Percentiles rank a stretch among this genome's conserved stretches.
phyloP scores from a whole-genome alignment of 495 filamentous ascomycete species.

The Penicillium pulvis region DNA sequence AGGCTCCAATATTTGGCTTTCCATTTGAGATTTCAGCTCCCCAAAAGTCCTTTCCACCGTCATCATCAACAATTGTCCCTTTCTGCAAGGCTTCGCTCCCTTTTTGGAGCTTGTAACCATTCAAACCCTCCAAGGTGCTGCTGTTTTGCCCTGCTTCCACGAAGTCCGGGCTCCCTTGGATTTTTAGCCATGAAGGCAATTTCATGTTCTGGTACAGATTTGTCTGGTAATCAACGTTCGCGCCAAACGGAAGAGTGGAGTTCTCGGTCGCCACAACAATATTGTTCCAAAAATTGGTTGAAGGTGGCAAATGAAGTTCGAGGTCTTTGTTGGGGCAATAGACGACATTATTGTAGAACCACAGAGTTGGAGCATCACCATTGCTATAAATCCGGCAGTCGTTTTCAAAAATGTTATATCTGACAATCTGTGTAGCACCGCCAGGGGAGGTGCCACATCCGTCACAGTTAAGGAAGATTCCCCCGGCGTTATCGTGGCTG shows the following conservation, averaged over 20 bases:
- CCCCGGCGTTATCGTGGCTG: slow-evolving; percentile 16
- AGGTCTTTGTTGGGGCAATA: slow-evolving; percentile 16
- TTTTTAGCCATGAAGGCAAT: too few species aligned
- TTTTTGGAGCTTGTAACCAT: too few species aligned
- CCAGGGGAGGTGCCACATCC: slow-evolving; percentile 14
- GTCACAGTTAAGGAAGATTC: slow-evolving; percentile 16
- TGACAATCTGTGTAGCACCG: slow-evolving; percentile 12
- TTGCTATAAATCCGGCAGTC: slow-evolving; percentile 18
- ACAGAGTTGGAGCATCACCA: slow-evolving; percentile 9
- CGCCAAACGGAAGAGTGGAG: slow-evolving; percentile 9
- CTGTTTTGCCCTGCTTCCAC: too few species aligned
- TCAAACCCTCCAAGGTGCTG: too few species aligned
- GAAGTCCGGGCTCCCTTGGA: too few species aligned
- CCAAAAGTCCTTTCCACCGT: too few species aligned
- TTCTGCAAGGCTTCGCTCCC: too few species aligned
- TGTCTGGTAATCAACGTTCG: slow-evolving; percentile 9
- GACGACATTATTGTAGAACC: slow-evolving; percentile 16
- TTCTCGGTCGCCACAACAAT: slow-evolving; percentile 14
- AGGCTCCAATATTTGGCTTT: too few species aligned
- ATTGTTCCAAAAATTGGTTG: slow-evolving; percentile 15
- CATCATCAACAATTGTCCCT: too few species aligned
- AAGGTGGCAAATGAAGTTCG: slow-evolving; percentile 9
- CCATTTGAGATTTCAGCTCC: too few species aligned
- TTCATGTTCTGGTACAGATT: slow-evolving; percentile 10
- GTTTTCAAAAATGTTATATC: slow-evolving; percentile 17